Percentiles rank a stretch among this genome's conserved stretches.
These are phyloP conservation scores for Fusarium graminum DNA, from an alignment of 2,329 filamentous ascomycete genomes.

Conservation along the genomic window DNA sequence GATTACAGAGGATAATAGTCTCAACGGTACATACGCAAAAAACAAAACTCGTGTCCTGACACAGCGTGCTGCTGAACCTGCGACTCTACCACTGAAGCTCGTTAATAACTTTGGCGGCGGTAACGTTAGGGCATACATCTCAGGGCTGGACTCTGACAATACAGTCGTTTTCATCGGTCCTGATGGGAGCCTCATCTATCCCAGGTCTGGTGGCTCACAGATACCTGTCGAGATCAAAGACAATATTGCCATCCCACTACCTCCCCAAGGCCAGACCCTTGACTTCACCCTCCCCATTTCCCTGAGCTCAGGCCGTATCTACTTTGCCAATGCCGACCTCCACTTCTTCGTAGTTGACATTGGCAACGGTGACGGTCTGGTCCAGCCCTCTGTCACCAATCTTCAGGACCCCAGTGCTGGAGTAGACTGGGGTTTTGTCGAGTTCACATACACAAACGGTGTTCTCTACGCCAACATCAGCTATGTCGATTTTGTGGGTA, in stretches of 20 bases:
- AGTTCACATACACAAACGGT: conserved; percentile 59
- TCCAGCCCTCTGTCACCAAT: conserved; percentile 63
- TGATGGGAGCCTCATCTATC: conserved; percentile 59
- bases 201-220: conserved; percentile 53
- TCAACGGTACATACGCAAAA: conserved; percentile 55
- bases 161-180: conserved; percentile 59
- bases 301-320: conserved; percentile 59
- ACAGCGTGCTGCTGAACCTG: conserved; percentile 11
- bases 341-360: conserved; percentile 58
- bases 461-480: conserved; percentile 63
- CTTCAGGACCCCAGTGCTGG: conserved; percentile 58
- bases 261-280: conserved; percentile 54
- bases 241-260: conserved; percentile 61
- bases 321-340: conserved; percentile 59
- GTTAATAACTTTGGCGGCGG: conserved; percentile 60
- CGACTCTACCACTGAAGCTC: conserved; percentile 51
- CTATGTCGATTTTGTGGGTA: conserved; percentile 65
- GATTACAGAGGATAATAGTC: conserved; percentile 55
- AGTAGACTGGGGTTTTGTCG: conserved; percentile 64
- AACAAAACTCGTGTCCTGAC: conserved; percentile 20
- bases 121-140: conserved; percentile 60
- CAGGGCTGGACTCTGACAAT: conserved; percentile 57
- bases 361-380: conserved; percentile 54
- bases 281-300: conserved; percentile 57
- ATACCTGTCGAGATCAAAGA: conserved; percentile 55